These are phyloP conservation scores for Euphorbia pulcherrima DNA, from an alignment of 345 rosid genomes.

Conservation along the genomic window DNA sequence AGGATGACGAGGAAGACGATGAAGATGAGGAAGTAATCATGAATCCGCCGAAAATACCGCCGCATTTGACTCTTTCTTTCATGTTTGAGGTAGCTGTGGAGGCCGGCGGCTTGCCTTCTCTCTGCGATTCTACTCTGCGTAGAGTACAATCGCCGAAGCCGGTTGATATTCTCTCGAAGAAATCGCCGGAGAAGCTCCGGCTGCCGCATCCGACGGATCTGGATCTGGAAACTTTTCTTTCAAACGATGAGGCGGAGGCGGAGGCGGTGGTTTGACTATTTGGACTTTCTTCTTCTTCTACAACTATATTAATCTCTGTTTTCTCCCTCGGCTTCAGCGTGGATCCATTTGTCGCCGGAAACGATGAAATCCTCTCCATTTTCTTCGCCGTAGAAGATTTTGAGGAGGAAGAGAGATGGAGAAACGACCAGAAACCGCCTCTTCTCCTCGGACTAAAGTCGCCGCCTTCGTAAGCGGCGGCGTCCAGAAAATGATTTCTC, in stretches of 20 bases:
- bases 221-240: conserved; percentile 93
- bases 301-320: conserved; percentile 33
- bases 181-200: conserved; percentile 95
- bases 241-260: conserved; percentile 55
- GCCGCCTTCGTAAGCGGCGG: conserved; percentile 33
- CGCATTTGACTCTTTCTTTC: conserved; percentile 80
- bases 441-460: conserved; percentile 61
- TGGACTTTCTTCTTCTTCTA: conserved; percentile 63
- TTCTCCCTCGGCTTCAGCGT: conserved; percentile 36
- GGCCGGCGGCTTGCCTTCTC: conserved; percentile 60
- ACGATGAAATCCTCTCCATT: conserved; percentile 29
- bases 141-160: conserved; percentile 97
- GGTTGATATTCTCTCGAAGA: conserved; percentile 90
- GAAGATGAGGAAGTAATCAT: conserved; percentile 68
- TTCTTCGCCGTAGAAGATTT: conserved; percentile 31
- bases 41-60: conserved; percentile 95
- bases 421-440: conserved; percentile 83
- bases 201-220: conserved; percentile 99
- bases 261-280: conserved; percentile 41
- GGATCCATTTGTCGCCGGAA: conserved; percentile 19
- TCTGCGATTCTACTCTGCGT: conserved; percentile 89
- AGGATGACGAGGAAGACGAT: conserved; percentile 66
- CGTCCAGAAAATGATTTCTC: conserved; percentile 37
- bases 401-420: conserved; percentile 46
- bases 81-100: conserved; percentile 23